Evolutionary conservation across 1,139 yeast genomes (phyloP).

Genomic region (Kodamaea arcana): DNA sequence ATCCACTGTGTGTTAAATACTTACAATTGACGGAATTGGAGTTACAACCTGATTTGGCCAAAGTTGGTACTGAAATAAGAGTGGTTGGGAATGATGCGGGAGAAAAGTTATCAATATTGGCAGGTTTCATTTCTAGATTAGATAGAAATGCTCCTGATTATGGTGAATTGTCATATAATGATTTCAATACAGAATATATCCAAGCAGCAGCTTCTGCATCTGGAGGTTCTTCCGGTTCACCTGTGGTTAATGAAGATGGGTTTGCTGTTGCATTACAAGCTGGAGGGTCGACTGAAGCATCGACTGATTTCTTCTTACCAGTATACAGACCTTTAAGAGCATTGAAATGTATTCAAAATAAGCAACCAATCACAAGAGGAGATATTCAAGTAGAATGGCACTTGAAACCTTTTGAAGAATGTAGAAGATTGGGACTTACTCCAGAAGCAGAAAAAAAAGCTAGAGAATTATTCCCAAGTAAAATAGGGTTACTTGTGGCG

Average conservation of each 20-base stretch:
- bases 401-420: slow-evolving; percentile 83
- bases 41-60: slow-evolving; percentile 76
- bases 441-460: slow-evolving; percentile 69
- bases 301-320: slow-evolving; percentile 90
- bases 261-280: slow-evolving; percentile 90
- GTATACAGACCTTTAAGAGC: slow-evolving; percentile 82
- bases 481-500: slow-evolving; percentile 81
- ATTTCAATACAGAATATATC: slow-evolving; percentile 91
- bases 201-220: slow-evolving; percentile 97
- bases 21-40: slow-evolving; percentile 65
- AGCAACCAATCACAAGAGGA: slow-evolving; percentile 56
- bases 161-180: slow-evolving; percentile 85
- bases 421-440: slow-evolving; percentile 80
- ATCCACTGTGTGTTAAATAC: slow-evolving; percentile 68
- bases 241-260: slow-evolving; percentile 86
- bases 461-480: slow-evolving; percentile 65
- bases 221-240: slow-evolving; percentile 95
- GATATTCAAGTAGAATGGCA: slow-evolving; percentile 92
- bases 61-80: slow-evolving; percentile 86
- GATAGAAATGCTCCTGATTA: slow-evolving; percentile 96
- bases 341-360: slow-evolving; percentile 62
- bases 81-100: slow-evolving; percentile 98
- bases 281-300: slow-evolving; percentile 87
- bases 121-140: slow-evolving; percentile 85
- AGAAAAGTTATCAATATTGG: slow-evolving; percentile 80